Evolutionary conservation across 2,329 filamentous ascomycete genomes (phyloP).

Genomic region (Rhinocladiella mackenziei): DNA sequence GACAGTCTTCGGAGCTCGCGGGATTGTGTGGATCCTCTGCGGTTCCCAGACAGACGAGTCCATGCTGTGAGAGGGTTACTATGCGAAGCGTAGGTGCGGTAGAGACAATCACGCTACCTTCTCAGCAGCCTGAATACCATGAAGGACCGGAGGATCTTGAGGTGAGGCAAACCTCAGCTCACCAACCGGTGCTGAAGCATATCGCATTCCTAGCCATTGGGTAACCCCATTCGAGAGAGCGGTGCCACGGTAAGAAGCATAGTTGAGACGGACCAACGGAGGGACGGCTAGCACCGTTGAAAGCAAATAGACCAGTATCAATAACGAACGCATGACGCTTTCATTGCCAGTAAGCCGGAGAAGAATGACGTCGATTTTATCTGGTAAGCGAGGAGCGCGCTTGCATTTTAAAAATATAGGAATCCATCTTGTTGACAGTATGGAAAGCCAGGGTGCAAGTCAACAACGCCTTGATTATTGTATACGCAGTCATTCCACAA

Average conservation of each 20-base stretch:
- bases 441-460: no score
- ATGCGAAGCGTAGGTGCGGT: not conserved
- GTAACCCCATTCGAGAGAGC: slow-evolving; percentile 55
- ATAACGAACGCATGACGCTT: slow-evolving; percentile 1
- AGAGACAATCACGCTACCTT: slow-evolving; percentile 39
- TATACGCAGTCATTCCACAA: not conserved
- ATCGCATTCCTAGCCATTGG: slow-evolving; percentile 72
- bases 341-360: not conserved
- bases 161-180: slow-evolving; percentile 64
- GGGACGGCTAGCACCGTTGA: slow-evolving; percentile 28
- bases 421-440: not conserved
- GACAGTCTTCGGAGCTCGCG: slow-evolving; percentile 45
- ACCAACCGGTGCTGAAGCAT: slow-evolving; percentile 65
- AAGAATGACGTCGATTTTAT: not conserved
- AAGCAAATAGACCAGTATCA: slow-evolving; percentile 9
- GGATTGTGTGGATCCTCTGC: slow-evolving; percentile 59
- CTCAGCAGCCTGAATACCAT: slow-evolving; percentile 52
- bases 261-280: slow-evolving; percentile 58
- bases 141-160: slow-evolving; percentile 52
- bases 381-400: not conserved
- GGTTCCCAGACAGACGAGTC: slow-evolving; percentile 61
- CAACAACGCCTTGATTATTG: no score
- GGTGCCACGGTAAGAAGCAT: slow-evolving; percentile 62
- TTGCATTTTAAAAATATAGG: not conserved
- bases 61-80: slow-evolving; percentile 33